Base-by-base conservation (phyloP, 2,329 filamentous ascomycete species). In the Neocatenulostroma microsporum region DNA sequence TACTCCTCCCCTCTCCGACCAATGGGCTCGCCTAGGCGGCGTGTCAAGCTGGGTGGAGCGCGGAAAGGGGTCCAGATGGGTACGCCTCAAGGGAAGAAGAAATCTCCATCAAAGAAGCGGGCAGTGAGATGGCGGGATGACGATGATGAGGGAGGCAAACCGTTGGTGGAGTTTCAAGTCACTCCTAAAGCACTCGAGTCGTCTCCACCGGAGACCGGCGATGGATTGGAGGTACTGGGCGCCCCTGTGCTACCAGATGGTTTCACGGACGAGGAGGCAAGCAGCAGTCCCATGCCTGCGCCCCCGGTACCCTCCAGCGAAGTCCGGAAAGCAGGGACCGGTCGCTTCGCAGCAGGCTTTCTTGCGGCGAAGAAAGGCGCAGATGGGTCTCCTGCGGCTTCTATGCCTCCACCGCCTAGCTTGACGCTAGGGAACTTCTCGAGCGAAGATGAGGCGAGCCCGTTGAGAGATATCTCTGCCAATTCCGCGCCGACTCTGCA, bases 271-370 rank as follows among this genome's bases (percentile, higher is more conserved):
- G 36, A 43, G 10, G 52, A 59, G 18, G 45, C 48, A 20, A 68
- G 72, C 37, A 74, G 72, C 7, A 77, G 78, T 21, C 77, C 70
- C 28, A 68, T 72, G 53, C 79, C 62, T 44, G 70, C 61, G 51
- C 74, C 56, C 57, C 76, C 71, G 20, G 67, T 74, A 35, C 64
- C 76, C 1, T 78, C 76, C 3, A 63, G 80, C 23, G 73, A 81
- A 27, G 57, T 78, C 23, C 74, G 73, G 42, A 71, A 54, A 36
- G 36, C 46, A 8, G 53, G 48, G 7, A 40, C 42, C 30, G 50
- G 84, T 50, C 76, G 89, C 28, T 96, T 96, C 64, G 84, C 94
- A 52, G 74, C 87, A 2, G 89, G 89, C 4, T 94, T 94, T 59
- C 66, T 96, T 17, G 78, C 84, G 1, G n/a, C n/a, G n/a, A 82